Base-by-base conservation (phyloP, 2,329 filamentous ascomycete genomes). In the Xylaria digitata region DNA sequence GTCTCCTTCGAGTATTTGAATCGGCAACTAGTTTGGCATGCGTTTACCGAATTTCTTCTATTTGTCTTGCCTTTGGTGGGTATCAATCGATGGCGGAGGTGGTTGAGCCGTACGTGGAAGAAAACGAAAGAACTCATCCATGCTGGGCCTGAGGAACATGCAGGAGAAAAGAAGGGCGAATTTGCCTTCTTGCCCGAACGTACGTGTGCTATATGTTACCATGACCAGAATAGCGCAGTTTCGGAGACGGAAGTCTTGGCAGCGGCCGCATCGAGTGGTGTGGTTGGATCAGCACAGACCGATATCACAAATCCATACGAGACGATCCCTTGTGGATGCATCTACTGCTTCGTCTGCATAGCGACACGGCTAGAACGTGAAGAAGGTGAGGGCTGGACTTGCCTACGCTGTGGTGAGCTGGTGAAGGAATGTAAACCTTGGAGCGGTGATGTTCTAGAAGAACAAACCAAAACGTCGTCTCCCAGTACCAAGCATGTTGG, bases 1-100 rank as follows among this genome's bases (percentile, higher is more conserved):
- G 94, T 99, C 30, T 97, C 93, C 0, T 98, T 99, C 77, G 96
- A 99, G 80, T 98, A 97, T 75, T 87, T 98, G 56, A 99, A 99
- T 78, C 90, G 96, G 54, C 96, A 99, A 81, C 88, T 99, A 11
- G 96, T 99, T 43, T 99, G 96, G 96, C 96, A 99, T 80, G 96
- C 96, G n/a, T 97, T 99, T 75, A 99, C 96, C 30, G 96, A 99
- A 78, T 99, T 99, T 74, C 84, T 99, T n/a, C 87, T 99, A 37
- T 99, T 98, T 78, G 87, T 98, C 19, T 85, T 99, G n/a, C 96
- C 96, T 0, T 86, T 99, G n/a, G 92, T 99, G 48, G 96, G 96
- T 58, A 95, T 99, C 72, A 91, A 92, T 75, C 88, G 94, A 71
- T 99, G 96, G 96, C 88, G 93, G 65, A 87, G 94, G 71, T 97